Evolutionary conservation across 345 rosid genomes (phyloP).

Genomic region (Excoecaria cochinchinensis): DNA sequence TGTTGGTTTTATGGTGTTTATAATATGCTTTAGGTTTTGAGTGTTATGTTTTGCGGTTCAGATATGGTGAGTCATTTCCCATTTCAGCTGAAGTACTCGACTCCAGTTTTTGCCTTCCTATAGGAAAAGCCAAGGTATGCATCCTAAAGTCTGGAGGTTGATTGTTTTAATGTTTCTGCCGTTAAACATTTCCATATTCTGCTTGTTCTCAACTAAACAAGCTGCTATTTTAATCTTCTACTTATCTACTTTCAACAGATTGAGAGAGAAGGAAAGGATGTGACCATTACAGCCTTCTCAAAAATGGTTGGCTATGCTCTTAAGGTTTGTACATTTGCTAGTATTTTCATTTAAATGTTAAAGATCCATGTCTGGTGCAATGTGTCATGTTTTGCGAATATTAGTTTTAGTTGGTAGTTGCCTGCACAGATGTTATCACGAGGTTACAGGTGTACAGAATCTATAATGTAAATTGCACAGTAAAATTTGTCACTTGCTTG

Average conservation of each 20-base stretch:
- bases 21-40: conserved; percentile 1
- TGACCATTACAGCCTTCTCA: conserved; percentile 76
- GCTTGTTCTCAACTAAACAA: neutral
- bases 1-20: neutral
- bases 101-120: conserved; percentile 91
- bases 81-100: conserved; percentile 85
- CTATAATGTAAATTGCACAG: neutral
- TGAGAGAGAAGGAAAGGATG: conserved; percentile 90
- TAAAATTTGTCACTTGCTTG: neutral
- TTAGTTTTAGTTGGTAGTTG: conserved; percentile 6
- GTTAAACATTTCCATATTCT: neutral
- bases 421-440: neutral
- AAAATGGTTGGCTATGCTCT: conserved; percentile 86
- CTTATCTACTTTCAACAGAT: conserved; percentile 45
- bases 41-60: conserved; percentile 24
- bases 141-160: conserved; percentile 6
- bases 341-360: neutral
- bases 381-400: neutral
- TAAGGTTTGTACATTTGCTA: conserved; percentile 48
- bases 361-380: neutral
- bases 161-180: conserved; percentile 10
- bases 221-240: neutral
- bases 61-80: conserved; percentile 92
- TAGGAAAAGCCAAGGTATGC: conserved; percentile 89
- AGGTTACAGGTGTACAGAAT: neutral